Conservation (phyloP, 805 yeast genomes). For the Sugiyamaella americana region DNA sequence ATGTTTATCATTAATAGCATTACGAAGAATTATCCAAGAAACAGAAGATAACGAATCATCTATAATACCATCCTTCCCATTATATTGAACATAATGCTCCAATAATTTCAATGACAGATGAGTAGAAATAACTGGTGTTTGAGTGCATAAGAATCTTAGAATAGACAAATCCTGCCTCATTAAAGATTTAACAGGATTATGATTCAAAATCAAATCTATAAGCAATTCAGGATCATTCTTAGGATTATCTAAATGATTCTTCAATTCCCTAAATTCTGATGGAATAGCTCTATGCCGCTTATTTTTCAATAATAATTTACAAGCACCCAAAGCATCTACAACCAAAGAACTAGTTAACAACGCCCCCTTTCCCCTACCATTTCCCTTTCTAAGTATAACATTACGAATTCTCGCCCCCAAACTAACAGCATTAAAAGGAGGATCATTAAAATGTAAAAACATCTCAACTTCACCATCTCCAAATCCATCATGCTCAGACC, state of each 20-base stretch:
- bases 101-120: background rate
- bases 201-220: slow-evolving; percentile 1
- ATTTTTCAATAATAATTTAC: background rate
- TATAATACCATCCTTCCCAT: background rate
- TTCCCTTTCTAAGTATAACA: background rate
- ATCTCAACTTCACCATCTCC: background rate
- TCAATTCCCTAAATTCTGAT: background rate
- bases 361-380: background rate
- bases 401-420: slow-evolving; percentile 14
- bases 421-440: slow-evolving; percentile 15
- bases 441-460: slow-evolving; percentile 14
- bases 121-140: background rate
- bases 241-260: background rate
- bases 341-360: background rate
- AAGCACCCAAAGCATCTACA: slow-evolving; percentile 5
- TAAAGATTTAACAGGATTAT: background rate
- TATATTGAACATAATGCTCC: background rate
- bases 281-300: background rate
- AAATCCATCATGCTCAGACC: no score
- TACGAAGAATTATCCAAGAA: background rate
- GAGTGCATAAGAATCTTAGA: background rate
- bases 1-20: background rate
- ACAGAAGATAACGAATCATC: background rate
- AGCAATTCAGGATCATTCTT: background rate
- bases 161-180: background rate